phyloP scores from a whole-genome alignment of 371 early-diverging fungal genomes.

The Apophysomyces trapeziformis region DNA sequence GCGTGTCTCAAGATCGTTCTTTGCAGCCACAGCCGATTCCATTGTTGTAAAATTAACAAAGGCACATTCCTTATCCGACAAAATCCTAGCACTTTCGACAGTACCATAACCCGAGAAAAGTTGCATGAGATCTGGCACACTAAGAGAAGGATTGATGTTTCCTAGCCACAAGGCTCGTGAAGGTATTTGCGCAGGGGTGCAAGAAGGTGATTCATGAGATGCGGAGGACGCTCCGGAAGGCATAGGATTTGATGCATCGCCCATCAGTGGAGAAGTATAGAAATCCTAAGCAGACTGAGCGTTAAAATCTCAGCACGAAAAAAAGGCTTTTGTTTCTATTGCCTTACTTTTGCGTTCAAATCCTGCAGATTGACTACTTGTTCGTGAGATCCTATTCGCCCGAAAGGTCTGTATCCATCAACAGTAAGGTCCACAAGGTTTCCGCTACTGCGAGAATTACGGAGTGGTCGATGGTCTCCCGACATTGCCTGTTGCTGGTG shows the following conservation, averaged over 20 bases:
- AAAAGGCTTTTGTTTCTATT: background rate
- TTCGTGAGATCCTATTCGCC: constrained; percentile 5
- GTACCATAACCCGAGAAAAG: constrained; percentile 87
- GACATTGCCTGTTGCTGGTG: constrained; percentile 17
- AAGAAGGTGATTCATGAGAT: constrained; percentile 22
- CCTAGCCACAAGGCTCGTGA: constrained; percentile 94
- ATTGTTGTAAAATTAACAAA: constrained; percentile 46
- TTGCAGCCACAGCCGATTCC: constrained; percentile 46
- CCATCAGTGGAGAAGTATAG: background rate
- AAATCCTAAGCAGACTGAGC: background rate
- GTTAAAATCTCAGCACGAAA: background rate
- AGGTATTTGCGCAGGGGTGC: constrained; percentile 45
- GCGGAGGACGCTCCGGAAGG: constrained; percentile 12
- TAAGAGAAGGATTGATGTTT: constrained; percentile 82
- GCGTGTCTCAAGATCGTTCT: constrained; percentile 32
- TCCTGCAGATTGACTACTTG: constrained; percentile 9
- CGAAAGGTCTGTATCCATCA: constrained; percentile 3
- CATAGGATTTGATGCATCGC: background rate
- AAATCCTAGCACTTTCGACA: constrained; percentile 87
- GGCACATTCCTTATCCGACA: constrained; percentile 71
- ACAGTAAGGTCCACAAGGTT: constrained; percentile 13
- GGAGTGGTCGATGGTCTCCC: constrained; percentile 1
- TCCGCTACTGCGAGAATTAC: constrained; percentile 16
- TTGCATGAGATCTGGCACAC: constrained; percentile 76
- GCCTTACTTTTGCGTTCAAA: background rate